Evolutionary conservation across 805 yeast species (phyloP), one percentile per base, ranked within the genome.

Genomic region (Zygotorulaspora florentina): DNA sequence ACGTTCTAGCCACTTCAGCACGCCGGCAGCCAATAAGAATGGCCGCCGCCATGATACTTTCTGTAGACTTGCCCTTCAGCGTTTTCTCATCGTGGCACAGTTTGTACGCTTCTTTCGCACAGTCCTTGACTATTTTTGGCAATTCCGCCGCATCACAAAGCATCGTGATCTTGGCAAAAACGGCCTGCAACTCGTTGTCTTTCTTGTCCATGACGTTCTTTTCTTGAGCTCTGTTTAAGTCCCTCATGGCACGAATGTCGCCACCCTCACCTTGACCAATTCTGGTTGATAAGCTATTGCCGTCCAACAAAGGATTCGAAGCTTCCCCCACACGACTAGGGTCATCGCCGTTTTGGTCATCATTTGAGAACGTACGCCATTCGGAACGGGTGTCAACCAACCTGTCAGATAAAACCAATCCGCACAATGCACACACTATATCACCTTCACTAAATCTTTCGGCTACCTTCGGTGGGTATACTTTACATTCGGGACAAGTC

Each of bases 261-360:
- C 91, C 95, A 36, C 88, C 95, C 31, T 87, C 87, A 15, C 85
- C 89, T 47, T 83, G 81, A 23, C 96, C 86, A 50, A 93, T 93
- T 73, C 90, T 83, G 3, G 99, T 91, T 12, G 95, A 87, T 45
- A 91, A 80, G 66, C 90, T 95, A 57, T 86, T 91, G 16, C 95
- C 85, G 61, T 90, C 97, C 55, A 93, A 74, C 44, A 90, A 71
- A 8, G 97, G 96, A 63, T 90, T 90, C 13, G 89, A 83, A 4
- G 97, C 97, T 63, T 90, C 97, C 67, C 99, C 99, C 52, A 91
- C 99, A 86, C 99, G 98, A 54, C 93, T 83, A 3, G 99, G 99
- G 65, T 91, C 99, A 66, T 89, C 97, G 58, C 95, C 96, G 57
- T 91, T 93, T 66, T 91, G 98, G 66, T 91, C 99, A 65, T 91